Conservation (phyloP, 176 grass and related monocot species). For the Ensete ventricosum region DNA sequence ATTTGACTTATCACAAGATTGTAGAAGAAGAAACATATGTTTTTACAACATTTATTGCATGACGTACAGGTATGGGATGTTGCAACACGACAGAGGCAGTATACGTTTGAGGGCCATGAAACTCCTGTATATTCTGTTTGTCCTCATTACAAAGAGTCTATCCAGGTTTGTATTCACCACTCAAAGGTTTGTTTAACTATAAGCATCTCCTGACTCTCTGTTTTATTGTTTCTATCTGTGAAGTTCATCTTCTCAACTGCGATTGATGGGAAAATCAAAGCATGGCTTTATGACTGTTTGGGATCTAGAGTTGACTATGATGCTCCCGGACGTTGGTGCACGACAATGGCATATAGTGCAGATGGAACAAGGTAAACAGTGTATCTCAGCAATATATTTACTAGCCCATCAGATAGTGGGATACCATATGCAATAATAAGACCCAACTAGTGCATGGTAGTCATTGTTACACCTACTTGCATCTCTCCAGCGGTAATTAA, state of each 20-base stretch:
- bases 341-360: constrained; percentile 13
- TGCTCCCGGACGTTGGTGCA: constrained; percentile 10
- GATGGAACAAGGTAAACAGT: constrained; percentile 3
- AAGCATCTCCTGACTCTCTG: neutral
- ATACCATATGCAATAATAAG: neutral
- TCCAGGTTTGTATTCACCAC: constrained; percentile 2
- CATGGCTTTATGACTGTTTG: constrained; percentile 12
- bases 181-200: neutral
- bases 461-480: neutral
- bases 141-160: constrained; percentile 12
- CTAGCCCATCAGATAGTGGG: neutral
- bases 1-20: neutral
- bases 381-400: neutral
- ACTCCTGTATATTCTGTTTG: constrained; percentile 20
- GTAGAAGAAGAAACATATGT: neutral
- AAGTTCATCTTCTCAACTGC: constrained; percentile 24
- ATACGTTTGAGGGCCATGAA: constrained; percentile 18
- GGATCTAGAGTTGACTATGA: constrained; percentile 13
- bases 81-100: neutral
- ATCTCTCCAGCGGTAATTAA: neutral
- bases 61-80: constrained; percentile 13
- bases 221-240: neutral
- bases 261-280: constrained; percentile 21
- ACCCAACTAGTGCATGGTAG: neutral
- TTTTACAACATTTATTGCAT: neutral